phyloP scores from a whole-genome alignment of 306 rosid genomes.

The Dryas octopetala region DNA sequence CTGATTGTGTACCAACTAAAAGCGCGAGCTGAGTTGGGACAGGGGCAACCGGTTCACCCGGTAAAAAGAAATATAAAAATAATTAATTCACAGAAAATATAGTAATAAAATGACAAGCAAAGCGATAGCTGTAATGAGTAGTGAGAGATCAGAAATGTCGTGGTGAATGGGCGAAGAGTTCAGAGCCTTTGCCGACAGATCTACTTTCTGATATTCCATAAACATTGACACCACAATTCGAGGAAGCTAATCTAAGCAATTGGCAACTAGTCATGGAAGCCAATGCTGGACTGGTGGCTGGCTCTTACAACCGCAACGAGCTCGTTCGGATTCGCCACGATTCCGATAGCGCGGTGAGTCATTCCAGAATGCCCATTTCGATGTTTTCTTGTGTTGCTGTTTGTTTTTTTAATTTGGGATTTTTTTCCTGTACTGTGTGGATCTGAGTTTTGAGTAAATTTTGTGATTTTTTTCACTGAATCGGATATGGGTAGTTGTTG shows the following conservation, averaged over 20 bases:
- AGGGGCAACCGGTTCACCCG: conserved; percentile 39
- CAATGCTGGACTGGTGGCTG: conserved; percentile 88
- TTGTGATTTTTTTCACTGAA: conserved; percentile 3
- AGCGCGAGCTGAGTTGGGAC: neutral
- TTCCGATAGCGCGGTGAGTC: conserved; percentile 83
- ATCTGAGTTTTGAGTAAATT: conserved; percentile 29
- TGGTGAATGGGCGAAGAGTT: conserved; percentile 60
- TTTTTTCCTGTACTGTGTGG: conserved; percentile 5
- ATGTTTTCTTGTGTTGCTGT: neutral
- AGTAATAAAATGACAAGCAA: conserved; percentile 11
- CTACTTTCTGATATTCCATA: conserved; percentile 7
- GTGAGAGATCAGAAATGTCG: conserved; percentile 44
- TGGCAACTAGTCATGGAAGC: conserved; percentile 62
- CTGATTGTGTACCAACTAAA: neutral
- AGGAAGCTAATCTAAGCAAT: conserved; percentile 13
- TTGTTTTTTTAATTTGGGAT: neutral
- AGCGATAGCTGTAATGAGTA: conserved; percentile 12
- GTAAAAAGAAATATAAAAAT: conserved; percentile 26
- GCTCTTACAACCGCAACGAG: conserved; percentile 91
- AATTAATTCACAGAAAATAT: neutral
- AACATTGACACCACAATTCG: neutral
- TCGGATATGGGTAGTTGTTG: neutral
- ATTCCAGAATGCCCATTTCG: conserved; percentile 12
- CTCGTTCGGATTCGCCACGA: conserved; percentile 93
- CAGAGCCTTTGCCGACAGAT: conserved; percentile 15